Percentiles rank a stretch among this genome's conserved stretches.
phyloP scores from a whole-genome alignment of 352 stramenopile species.

The Pythium aphanidermatum region DNA sequence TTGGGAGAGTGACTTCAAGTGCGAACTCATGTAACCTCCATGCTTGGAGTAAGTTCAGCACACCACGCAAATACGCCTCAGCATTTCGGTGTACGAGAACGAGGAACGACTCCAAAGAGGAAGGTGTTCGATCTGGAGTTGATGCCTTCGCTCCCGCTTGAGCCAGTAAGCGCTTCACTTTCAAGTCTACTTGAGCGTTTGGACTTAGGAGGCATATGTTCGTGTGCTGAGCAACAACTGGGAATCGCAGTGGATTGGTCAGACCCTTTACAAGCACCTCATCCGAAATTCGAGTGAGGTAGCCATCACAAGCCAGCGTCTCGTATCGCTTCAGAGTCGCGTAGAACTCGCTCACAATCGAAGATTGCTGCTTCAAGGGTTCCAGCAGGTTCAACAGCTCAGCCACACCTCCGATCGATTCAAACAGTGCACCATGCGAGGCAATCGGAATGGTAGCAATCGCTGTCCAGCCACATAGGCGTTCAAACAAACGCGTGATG shows the following conservation, averaged over 20 bases:
- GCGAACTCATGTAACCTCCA: constrained; percentile 61
- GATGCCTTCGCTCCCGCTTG: constrained; percentile 49
- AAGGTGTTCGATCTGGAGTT: constrained; percentile 30
- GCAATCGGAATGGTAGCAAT: constrained; percentile 72
- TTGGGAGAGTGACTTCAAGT: constrained; percentile 41
- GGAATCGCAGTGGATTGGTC: constrained; percentile 68
- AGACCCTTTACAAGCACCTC: constrained; percentile 74
- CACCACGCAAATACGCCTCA: constrained; percentile 63
- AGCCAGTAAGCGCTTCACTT: constrained; percentile 65
- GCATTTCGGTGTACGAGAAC: constrained; percentile 65
- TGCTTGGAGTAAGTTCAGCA: constrained; percentile 63
- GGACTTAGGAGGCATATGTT: constrained; percentile 68
- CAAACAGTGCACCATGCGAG: constrained; percentile 76
- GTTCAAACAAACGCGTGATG: constrained; percentile 50
- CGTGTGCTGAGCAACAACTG: constrained; percentile 75
- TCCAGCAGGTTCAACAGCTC: constrained; percentile 56
- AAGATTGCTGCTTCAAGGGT: constrained; percentile 18
- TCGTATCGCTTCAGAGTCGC: constrained; percentile 47
- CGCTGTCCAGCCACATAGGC: constrained; percentile 47
- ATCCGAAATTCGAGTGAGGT: constrained; percentile 56
- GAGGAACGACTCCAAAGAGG: constrained; percentile 57
- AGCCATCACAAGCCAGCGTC: constrained; percentile 27
- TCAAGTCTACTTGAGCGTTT: constrained; percentile 43
- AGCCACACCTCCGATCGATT: constrained; percentile 67
- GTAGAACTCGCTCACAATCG: constrained; percentile 23